Evolutionary conservation across 345 rosid species (phyloP).

Genomic region (Rhizophora apiculata): DNA sequence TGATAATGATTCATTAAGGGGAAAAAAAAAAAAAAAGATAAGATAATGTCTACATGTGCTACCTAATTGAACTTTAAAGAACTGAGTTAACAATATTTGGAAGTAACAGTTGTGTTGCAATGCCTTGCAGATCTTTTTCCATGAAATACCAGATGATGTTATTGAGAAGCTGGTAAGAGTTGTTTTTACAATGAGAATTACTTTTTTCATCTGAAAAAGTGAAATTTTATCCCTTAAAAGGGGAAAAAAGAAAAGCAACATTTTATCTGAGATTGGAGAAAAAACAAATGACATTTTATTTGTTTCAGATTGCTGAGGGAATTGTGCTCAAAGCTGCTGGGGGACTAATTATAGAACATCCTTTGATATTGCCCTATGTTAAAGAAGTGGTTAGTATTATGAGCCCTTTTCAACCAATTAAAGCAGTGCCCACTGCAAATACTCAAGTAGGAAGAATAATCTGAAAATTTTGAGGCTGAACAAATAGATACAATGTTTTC

Average conservation of each 20-base stretch:
- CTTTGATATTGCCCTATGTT: slow-evolving; percentile 56
- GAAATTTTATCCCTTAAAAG: neutral
- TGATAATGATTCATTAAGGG: neutral
- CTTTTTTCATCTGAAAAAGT: neutral
- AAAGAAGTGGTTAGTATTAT: slow-evolving; percentile 71
- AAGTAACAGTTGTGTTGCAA: slow-evolving; percentile 4
- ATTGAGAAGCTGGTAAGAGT: slow-evolving; percentile 73
- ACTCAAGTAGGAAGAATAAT: neutral
- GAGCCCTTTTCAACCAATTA: neutral
- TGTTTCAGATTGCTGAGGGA: slow-evolving; percentile 68
- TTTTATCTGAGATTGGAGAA: no score
- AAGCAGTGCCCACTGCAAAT: slow-evolving; percentile 1
- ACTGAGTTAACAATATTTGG: neutral
- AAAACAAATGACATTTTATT: neutral
- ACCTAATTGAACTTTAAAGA: neutral
- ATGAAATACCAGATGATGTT: slow-evolving; percentile 74
- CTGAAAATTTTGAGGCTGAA: slow-evolving; percentile 4
- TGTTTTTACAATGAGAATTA: neutral
- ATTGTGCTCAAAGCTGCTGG: slow-evolving; percentile 75
- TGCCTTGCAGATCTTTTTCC: slow-evolving; percentile 69
- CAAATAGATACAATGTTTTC: neutral
- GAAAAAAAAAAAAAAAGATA: neutral
- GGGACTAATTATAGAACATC: slow-evolving; percentile 75
- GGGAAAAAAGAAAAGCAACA: neutral
- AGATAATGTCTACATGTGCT: neutral